Evolutionary conservation across 768 basidiomycete genomes (phyloP), one percentile per base, ranked within the genome.

Genomic region (Clavaria fumosa): DNA sequence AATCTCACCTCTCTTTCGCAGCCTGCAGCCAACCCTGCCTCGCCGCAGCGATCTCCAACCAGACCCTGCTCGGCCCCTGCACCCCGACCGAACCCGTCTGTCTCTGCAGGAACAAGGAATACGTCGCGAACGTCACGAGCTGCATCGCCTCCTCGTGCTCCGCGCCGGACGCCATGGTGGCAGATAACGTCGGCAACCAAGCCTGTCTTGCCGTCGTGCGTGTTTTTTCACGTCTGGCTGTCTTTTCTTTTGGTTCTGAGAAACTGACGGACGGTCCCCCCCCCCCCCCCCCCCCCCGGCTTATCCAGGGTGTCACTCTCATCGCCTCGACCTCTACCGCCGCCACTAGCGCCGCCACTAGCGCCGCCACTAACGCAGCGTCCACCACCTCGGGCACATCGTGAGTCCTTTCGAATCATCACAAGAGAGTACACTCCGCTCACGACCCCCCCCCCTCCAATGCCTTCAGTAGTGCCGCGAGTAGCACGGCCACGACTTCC

Each of bases 161-260:
- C 39, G 22, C 56, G 44, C 35, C 7, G 50, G 53, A 32, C 31
- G 19, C 38, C 23, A 50, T 23, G 45, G 53, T 11, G 26, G 58
- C 58, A n/a, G 15, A 32, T 3, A 24, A 34, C 7, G 53, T 48
- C 14, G 21, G 18, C 17, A 20, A 22, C 3, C 21, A 21, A 27
- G 34, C 34, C 27, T 36, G 9, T 22, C 20, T 19, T 3, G 6
- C 21, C 10, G 20, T 41, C 24, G 46, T 35, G 34, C 22, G 12
- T 31, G 24, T 17, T 3, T 11, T 19, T 37, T 12, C 12, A 24
- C 20, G 23, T n/a, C 4, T 17, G 5, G 20, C 9, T 35, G 17
- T 14, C 12, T 14, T 10, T 15, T 7, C 38, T 18, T 23, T 33
- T 24, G 10, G 32, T 7, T n/a, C 27, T 18, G 4, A 34, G n/a